phyloP scores from a whole-genome alignment of 2,329 filamentous ascomycete species.

The Colletotrichum sp. region DNA sequence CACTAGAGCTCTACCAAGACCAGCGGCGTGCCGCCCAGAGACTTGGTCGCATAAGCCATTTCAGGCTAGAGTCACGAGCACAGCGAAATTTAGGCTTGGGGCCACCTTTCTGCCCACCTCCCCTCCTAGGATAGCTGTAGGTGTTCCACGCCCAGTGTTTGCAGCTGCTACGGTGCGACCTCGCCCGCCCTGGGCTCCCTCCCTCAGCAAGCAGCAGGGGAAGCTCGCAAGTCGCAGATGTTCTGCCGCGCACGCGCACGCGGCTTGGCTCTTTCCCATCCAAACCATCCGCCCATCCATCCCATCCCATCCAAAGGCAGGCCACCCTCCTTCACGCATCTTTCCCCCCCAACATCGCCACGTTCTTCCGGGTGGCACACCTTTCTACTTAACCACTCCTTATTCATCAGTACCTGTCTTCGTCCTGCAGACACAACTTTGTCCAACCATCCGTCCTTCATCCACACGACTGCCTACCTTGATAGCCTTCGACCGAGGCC shows the following conservation, averaged over 20 bases:
- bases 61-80: slow-evolving; percentile 21
- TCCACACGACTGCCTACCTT: not conserved
- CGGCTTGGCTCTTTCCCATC: slow-evolving; percentile 15
- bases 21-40: slow-evolving; percentile 9
- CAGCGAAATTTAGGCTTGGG: slow-evolving; percentile 6
- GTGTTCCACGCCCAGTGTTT: not conserved
- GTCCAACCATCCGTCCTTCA: not conserved
- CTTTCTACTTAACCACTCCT: not conserved
- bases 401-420: not conserved
- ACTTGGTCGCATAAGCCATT: slow-evolving; percentile 13
- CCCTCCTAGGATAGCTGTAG: not conserved
- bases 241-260: not conserved
- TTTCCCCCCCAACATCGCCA: slow-evolving; percentile 9
- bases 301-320: not conserved
- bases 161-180: not conserved
- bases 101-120: not conserved
- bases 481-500: not conserved
- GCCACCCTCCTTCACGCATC: not conserved
- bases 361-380: slow-evolving; percentile 1
- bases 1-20: not conserved
- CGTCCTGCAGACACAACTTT: not conserved
- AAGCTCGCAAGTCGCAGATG: not conserved
- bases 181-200: not conserved
- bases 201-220: not conserved
- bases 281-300: not conserved